Evolutionary conservation across 2,329 filamentous ascomycete genomes (phyloP).

Genomic region (Bipolaris cookei): DNA sequence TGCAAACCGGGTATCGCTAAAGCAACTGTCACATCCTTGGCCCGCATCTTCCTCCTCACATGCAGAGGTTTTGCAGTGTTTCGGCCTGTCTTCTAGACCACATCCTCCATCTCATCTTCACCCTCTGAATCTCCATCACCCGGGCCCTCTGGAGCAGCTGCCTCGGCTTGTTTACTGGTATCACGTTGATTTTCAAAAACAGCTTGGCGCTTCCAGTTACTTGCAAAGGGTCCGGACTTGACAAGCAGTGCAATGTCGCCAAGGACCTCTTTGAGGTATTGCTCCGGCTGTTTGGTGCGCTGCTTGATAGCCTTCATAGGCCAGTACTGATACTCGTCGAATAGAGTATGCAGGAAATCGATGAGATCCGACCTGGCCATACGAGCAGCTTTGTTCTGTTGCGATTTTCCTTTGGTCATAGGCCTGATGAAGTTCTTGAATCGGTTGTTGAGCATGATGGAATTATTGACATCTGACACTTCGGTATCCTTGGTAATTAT

Average conservation of each 20-base stretch:
- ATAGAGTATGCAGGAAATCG: constrained; percentile 82
- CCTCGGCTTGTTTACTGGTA: constrained; percentile 37
- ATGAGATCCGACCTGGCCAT: constrained; percentile 87
- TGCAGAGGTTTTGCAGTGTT: background rate
- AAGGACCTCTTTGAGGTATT: constrained; percentile 85
- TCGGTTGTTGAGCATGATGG: constrained; percentile 38
- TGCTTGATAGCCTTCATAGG: constrained; percentile 85
- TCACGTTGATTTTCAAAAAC: constrained; percentile 63
- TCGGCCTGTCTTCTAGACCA: constrained; percentile 47
- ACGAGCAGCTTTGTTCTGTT: constrained; percentile 79
- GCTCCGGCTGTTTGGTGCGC: constrained; percentile 82
- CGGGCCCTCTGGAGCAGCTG: constrained; percentile 39
- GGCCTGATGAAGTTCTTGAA: constrained; percentile 45
- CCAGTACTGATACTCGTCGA: constrained; percentile 90
- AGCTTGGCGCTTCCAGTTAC: constrained; percentile 80
- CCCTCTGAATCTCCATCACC: constrained; percentile 72
- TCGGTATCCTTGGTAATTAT: constrained; percentile 40
- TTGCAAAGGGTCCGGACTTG: constrained; percentile 82
- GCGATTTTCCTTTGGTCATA: constrained; percentile 29
- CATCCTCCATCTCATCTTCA: constrained; percentile 79
- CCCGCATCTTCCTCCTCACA: background rate
- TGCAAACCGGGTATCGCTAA: constrained; percentile 12
- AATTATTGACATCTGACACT: constrained; percentile 32
- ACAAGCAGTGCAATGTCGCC: constrained; percentile 83
- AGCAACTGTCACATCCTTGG: background rate